phyloP scores from a whole-genome alignment of 495 filamentous ascomycete genomes.

The Aspergillus bridgeri region DNA sequence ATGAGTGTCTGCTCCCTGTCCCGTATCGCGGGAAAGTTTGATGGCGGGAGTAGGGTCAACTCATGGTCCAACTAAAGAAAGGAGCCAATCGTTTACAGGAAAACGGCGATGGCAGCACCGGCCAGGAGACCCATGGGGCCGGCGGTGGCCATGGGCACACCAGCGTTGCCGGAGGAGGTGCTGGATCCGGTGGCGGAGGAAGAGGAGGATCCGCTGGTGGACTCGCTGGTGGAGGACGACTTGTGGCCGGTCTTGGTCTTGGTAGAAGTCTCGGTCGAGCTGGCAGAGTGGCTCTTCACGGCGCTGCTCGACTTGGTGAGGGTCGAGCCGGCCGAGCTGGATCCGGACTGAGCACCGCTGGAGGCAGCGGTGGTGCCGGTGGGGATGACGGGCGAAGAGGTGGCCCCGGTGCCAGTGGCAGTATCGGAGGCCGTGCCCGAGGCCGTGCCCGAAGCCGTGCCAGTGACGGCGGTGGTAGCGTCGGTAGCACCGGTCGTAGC shows the following conservation, averaged over 20 bases:
- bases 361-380: conserved; percentile 19
- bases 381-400: conserved; percentile 22
- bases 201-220: conserved; percentile 3
- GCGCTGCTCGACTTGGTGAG: conserved; percentile 9
- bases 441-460: conserved; percentile 1
- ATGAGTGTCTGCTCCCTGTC: neutral
- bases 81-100: conserved; percentile 35
- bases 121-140: conserved; percentile 42
- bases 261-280: conserved; percentile 9
- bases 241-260: conserved; percentile 10
- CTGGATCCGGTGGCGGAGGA: conserved; percentile 15
- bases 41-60: neutral
- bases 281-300: conserved; percentile 5
- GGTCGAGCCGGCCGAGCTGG: conserved; percentile 14
- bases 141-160: conserved; percentile 34
- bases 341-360: conserved; percentile 23
- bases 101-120: conserved; percentile 44
- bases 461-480: neutral
- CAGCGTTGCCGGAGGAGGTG: conserved; percentile 30
- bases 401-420: conserved; percentile 15
- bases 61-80: neutral
- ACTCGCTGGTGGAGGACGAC: conserved; percentile 1
- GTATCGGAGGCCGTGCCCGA: conserved; percentile 16
- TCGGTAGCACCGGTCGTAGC: neutral
- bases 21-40: neutral